A percentile compares a stretch with the other conserved stretches of the same genome.
Evolutionary conservation across 2,329 filamentous ascomycete species (phyloP).

Genomic region (Nigrospora osmanthi): DNA sequence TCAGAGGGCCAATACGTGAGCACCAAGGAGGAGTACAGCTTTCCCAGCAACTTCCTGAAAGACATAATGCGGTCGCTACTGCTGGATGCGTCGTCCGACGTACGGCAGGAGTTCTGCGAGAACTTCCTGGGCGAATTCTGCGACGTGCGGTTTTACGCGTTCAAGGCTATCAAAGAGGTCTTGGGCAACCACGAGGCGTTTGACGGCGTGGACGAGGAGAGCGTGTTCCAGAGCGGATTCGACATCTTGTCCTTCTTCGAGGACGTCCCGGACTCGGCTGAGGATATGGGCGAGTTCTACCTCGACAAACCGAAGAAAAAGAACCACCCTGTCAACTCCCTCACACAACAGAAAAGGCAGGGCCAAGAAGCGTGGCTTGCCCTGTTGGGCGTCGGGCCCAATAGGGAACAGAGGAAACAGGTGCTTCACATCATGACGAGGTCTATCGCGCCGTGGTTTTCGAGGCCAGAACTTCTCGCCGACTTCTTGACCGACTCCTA

Average conservation of each 20-base stretch:
- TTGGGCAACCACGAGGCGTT: constrained; percentile 13
- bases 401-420: constrained; percentile 68
- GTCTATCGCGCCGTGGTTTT: constrained; percentile 83
- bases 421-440: constrained; percentile 69
- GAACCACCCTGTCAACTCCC: constrained; percentile 56
- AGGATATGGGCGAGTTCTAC: constrained; percentile 64
- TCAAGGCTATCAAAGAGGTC: constrained; percentile 56
- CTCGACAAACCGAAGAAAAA: constrained; percentile 56
- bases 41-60: constrained; percentile 60
- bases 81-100: constrained; percentile 44
- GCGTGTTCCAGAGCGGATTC: constrained; percentile 48
- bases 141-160: constrained; percentile 78
- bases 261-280: constrained; percentile 57
- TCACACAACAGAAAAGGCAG: constrained; percentile 65
- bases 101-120: constrained; percentile 66
- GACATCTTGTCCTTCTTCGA: constrained; percentile 60
- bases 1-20: constrained; percentile 61
- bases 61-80: constrained; percentile 58
- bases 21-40: constrained; percentile 56
- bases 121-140: constrained; percentile 75
- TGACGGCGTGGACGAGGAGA: constrained; percentile 16
- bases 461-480: constrained; percentile 79
- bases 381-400: constrained; percentile 60
- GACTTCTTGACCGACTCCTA: constrained; percentile 97
- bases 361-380: constrained; percentile 84